Evolutionary conservation across 2,329 filamentous ascomycete species (phyloP), one percentile per base, ranked within the genome.

Genomic region (Grosmannia clavigera): DNA sequence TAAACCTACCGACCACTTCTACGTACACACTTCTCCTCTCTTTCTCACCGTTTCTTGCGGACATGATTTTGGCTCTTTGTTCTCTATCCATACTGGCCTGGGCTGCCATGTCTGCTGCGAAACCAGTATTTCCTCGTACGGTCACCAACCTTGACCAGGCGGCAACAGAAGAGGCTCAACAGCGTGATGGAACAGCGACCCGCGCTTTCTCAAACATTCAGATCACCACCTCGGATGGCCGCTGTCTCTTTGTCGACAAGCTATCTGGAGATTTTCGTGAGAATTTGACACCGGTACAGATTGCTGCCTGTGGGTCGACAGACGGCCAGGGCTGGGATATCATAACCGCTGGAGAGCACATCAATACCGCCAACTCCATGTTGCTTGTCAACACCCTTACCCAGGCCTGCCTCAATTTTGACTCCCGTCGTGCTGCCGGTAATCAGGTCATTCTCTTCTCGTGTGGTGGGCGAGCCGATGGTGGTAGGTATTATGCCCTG

Each of bases 331-430:
- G 70, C n/a, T 79, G 74, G 74, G 76, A 79, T 59, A 65, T 78
- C 64, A 75, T 79, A 62, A 78, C 77, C 0, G 67, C 71, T 7
- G 81, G 80, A 27, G 74, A 75, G 64, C 81, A 83, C 66, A 78
- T 79, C 63, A 69, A 80, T 64, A 71, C 69, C 38, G 65, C 72
- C 48, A 72, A 74, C 43, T 73, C 75, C 5, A 75, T 77, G 65
- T 72, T 83, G 55, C 66, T 84, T 46, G 81, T 83, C 52, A 83
- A 76, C 72, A 79, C 78, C 3, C 68, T 81, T 64, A 83, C 81
- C 1, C 76, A 82, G 67, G 81, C 80, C 52, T 84, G 81, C 66
- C 71, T 82, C 65, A 83, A 81, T 71, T 81, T 81, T 62, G 81
- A 84, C 64, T 74, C 76, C 5, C 74, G 80, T 55, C 74, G 79